A percentile compares a stretch with the other conserved stretches of the same genome.
phyloP scores from a whole-genome alignment of 768 basidiomycete species.

The Hypholoma fasciculare region DNA sequence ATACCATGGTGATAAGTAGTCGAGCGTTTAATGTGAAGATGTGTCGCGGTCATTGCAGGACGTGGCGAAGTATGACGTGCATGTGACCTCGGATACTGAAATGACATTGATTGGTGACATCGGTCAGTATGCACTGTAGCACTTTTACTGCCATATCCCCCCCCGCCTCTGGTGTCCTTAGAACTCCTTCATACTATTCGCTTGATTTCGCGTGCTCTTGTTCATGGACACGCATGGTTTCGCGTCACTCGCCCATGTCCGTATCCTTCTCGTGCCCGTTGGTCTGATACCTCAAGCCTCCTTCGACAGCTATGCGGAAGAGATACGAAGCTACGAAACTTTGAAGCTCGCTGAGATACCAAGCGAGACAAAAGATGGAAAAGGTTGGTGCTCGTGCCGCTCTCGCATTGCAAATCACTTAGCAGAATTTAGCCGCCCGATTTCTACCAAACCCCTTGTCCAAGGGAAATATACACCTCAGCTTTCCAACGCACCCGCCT shows the following conservation, averaged over 20 bases:
- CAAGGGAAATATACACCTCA: constrained; percentile 79
- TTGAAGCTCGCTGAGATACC: constrained; percentile 85
- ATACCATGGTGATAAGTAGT: constrained; percentile 7
- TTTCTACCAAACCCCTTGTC: constrained; percentile 81
- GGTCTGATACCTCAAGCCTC: constrained; percentile 67
- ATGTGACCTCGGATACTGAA: neutral
- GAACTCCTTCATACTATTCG: no score
- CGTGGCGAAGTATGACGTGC: neutral
- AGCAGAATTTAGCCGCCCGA: constrained; percentile 47
- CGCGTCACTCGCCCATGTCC: constrained; percentile 83
- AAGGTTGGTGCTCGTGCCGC: constrained; percentile 47
- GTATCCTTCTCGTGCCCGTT: constrained; percentile 84
- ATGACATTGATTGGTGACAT: no score
- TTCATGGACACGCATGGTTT: constrained; percentile 73
- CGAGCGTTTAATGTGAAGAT: neutral
- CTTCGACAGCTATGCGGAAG: constrained; percentile 73
- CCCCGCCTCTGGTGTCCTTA: no score
- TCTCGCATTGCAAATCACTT: neutral
- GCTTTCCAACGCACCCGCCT: constrained; percentile 74
- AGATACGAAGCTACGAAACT: constrained; percentile 72
- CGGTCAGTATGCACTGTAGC: no score
- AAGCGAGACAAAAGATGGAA: constrained; percentile 72
- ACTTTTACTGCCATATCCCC: no score
- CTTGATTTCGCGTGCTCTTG: neutral
- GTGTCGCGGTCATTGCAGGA: neutral